phyloP scores from a whole-genome alignment of 345 rosid species.

The Brassica incana region DNA sequence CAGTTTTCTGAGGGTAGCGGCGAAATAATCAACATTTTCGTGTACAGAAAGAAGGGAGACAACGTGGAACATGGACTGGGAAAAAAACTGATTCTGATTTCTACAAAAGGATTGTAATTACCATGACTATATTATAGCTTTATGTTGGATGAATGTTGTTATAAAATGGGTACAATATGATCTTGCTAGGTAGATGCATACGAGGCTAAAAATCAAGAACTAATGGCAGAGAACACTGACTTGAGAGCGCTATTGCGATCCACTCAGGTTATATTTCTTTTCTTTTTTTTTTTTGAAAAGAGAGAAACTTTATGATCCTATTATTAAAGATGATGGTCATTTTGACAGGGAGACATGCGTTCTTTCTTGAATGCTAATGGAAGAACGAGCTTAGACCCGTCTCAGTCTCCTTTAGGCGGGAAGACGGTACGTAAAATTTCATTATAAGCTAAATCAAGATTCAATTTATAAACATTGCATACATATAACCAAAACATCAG shows the following conservation, averaged over 20 bases:
- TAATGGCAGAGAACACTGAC: slow-evolving; percentile 84
- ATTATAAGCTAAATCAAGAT: slow-evolving; percentile 3
- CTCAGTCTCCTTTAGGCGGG: slow-evolving; percentile 96
- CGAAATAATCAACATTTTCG: neutral
- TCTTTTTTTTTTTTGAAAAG: neutral
- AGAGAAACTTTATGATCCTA: neutral
- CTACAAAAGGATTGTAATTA: slow-evolving; percentile 84
- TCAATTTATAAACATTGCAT: neutral
- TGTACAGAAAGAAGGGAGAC: slow-evolving; percentile 94
- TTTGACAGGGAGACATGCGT: slow-evolving; percentile 83
- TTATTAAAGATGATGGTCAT: neutral
- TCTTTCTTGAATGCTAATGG: slow-evolving; percentile 83
- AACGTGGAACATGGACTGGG: slow-evolving; percentile 99
- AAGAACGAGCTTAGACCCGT: slow-evolving; percentile 54
- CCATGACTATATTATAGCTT: slow-evolving; percentile 17
- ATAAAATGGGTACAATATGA: neutral
- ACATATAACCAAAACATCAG: no score
- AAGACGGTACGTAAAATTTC: slow-evolving; percentile 63
- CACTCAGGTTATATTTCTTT: slow-evolving; percentile 61
- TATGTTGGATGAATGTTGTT: neutral
- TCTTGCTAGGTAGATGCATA: slow-evolving; percentile 84
- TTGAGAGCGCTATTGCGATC: slow-evolving; percentile 85
- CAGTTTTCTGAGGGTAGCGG: neutral
- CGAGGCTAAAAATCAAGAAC: slow-evolving; percentile 90
- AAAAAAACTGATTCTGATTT: slow-evolving; percentile 94